These are phyloP conservation scores for Helicocarpus griseus DNA, from an alignment of 2,329 filamentous ascomycete species.

Conservation along the genomic window DNA sequence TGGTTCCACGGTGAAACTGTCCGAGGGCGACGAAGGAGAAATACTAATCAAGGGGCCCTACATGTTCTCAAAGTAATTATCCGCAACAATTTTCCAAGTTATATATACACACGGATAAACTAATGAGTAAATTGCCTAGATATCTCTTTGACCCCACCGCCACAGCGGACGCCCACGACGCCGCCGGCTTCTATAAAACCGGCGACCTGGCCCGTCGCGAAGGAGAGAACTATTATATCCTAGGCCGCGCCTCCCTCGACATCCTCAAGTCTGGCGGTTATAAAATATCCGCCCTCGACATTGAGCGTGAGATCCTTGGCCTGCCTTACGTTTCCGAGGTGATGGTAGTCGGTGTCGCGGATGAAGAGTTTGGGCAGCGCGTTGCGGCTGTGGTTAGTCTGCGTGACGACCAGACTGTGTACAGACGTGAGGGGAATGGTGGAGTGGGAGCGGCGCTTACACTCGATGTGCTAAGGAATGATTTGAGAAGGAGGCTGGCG, in stretches of 20 bases:
- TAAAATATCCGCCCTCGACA: slow-evolving; percentile 12
- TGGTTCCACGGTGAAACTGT: slow-evolving; percentile 30
- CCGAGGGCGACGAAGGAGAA: slow-evolving; percentile 18
- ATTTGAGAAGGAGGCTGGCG: slow-evolving; percentile 8
- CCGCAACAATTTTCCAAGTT: neutral
- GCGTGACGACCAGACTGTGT: slow-evolving; percentile 9
- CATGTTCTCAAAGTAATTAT: slow-evolving; percentile 21
- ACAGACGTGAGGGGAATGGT: slow-evolving; percentile 6
- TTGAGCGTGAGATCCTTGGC: slow-evolving; percentile 13
- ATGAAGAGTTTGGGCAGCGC: slow-evolving; percentile 10
- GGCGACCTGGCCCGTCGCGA: slow-evolving; percentile 12
- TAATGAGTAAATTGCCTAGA: neutral
- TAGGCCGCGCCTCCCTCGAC: slow-evolving; percentile 13
- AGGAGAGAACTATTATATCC: slow-evolving; percentile 13
- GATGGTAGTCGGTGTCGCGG: slow-evolving; percentile 12
- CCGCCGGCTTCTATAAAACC: slow-evolving; percentile 14
- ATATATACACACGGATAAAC: neutral
- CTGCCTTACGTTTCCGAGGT: slow-evolving; percentile 14
- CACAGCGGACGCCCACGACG: slow-evolving; percentile 7
- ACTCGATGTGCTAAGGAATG: slow-evolving; percentile 6
- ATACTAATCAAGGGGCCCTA: slow-evolving; percentile 11
- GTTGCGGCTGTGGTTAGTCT: slow-evolving; percentile 9
- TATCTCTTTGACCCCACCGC: slow-evolving; percentile 5
- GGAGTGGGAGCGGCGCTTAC: slow-evolving; percentile 3
- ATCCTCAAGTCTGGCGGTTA: slow-evolving; percentile 14